phyloP scores from a whole-genome alignment of 805 yeast species.

The Metschnikowia vanudenii region DNA sequence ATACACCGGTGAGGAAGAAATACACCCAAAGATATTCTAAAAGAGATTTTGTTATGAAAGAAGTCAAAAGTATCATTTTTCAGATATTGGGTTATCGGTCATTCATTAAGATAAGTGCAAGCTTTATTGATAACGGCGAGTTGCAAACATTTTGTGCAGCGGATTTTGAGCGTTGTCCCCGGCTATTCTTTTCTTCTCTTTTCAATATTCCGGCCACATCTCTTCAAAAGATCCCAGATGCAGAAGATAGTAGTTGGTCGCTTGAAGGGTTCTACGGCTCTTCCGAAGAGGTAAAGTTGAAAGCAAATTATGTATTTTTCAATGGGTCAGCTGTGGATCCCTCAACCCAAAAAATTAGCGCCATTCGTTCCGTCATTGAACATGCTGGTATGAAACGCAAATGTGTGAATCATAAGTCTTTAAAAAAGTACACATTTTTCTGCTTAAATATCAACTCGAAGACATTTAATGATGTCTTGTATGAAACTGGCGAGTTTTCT shows the following conservation, averaged over 20 bases:
- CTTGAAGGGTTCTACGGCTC: neutral
- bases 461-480: neutral
- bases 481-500: neutral
- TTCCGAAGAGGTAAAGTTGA: neutral
- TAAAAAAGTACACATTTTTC: neutral
- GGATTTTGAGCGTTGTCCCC: neutral
- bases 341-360: neutral
- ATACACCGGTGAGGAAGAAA: conserved; percentile 43
- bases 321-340: neutral
- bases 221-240: neutral
- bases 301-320: neutral
- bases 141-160: neutral
- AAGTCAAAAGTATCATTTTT: conserved; percentile 30
- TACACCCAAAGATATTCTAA: conserved; percentile 22
- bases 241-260: neutral
- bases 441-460: neutral
- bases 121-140: neutral
- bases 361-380: neutral
- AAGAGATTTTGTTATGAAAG: conserved; percentile 22
- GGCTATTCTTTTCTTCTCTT: neutral
- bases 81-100: conserved; percentile 28
- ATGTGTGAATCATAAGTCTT: neutral
- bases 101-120: neutral
- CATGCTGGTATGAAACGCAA: neutral
- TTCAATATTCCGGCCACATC: neutral